Evolutionary conservation across 306 rosid genomes (phyloP), one percentile per base, ranked within the genome.

Genomic region (Cucurbita argyrosperma): DNA sequence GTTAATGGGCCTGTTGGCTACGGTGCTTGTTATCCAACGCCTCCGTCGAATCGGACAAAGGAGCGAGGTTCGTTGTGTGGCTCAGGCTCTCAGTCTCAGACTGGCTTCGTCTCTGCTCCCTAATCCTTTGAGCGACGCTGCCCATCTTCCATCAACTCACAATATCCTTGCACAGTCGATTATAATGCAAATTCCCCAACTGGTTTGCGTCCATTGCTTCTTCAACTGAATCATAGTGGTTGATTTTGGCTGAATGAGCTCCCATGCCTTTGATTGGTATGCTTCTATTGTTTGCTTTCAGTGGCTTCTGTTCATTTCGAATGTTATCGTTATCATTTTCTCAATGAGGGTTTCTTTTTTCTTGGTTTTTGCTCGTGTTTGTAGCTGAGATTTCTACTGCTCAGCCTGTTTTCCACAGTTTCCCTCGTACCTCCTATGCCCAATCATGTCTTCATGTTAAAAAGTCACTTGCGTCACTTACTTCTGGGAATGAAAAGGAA

Each of bases 251-350:
- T 89, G 97, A 83, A 91, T 87, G 92, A 85, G 89, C 92, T 82
- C 82, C 90, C 91, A 93, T 93, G 97, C 93, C 90, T 90, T 86
- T 85, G 79, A 83, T 87, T 71, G 96, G 93, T 92, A 84, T 60
- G 74, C 23, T 51, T 59, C 76, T 58, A 39, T 39, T 45, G 30
- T 37, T 65, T 64, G 19, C 3, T 61, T 42, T 62, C 26, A 40
- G 40, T 15, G 39, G 19, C 30, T 37, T 12, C 30, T 26, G 19
- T 2, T 47, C 57, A 8, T n/a, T n/a, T 18, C 10, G 3, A 52
- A 71, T 2, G 12, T 23, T 7, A 37, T 23, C 23, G 8, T 15
- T 50, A 47, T 56, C 10, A 16, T 13, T 14, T 5, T 15, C 42
- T 38, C 49, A 43, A 15, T 1, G 10, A 39, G 13, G 4, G 60